Conservation (phyloP, 129 eudicot species). For the Saussurea involucrata region DNA sequence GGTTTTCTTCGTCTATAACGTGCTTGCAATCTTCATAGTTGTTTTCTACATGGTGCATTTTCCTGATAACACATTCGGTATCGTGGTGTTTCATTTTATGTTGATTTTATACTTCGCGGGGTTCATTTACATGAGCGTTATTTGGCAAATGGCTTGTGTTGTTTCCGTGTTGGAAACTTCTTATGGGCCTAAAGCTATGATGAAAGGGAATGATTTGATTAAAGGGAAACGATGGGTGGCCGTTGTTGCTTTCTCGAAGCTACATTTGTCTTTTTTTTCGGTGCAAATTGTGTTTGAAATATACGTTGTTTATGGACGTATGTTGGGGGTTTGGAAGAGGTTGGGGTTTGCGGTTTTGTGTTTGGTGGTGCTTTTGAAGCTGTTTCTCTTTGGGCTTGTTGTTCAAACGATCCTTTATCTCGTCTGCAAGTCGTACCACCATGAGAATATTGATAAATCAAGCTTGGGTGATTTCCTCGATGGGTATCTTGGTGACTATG, state of each 20-base stretch:
- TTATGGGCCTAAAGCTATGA: conserved; percentile 55
- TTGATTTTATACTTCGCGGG: conserved; percentile 34
- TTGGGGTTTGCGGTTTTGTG: conserved; percentile 21
- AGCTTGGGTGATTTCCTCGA: conserved; percentile 23
- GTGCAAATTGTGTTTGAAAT: conserved; percentile 20
- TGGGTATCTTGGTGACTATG: conserved; percentile 33
- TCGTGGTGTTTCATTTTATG: neutral
- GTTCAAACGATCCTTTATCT: conserved; percentile 32
- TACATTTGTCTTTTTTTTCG: conserved; percentile 17
- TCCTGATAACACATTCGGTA: neutral
- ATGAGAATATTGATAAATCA: conserved; percentile 33
- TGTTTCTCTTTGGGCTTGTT: conserved; percentile 30
- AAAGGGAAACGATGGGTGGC: conserved; percentile 51
- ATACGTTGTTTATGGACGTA: conserved; percentile 19
- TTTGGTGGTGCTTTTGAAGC: conserved; percentile 14
- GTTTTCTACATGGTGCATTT: conserved; percentile 3
- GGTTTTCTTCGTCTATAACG: conserved; percentile 42
- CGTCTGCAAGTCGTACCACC: conserved; percentile 37
- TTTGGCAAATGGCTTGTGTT: conserved; percentile 73
- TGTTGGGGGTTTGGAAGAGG: conserved; percentile 17
- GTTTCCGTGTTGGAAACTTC: conserved; percentile 56
- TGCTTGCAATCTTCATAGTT: neutral
- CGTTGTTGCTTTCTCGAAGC: conserved; percentile 19
- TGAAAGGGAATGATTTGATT: conserved; percentile 48
- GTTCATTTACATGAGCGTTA: conserved; percentile 44